Evolutionary conservation across 768 basidiomycete genomes (phyloP).

Genomic region (Gloeostereum incarnatum): DNA sequence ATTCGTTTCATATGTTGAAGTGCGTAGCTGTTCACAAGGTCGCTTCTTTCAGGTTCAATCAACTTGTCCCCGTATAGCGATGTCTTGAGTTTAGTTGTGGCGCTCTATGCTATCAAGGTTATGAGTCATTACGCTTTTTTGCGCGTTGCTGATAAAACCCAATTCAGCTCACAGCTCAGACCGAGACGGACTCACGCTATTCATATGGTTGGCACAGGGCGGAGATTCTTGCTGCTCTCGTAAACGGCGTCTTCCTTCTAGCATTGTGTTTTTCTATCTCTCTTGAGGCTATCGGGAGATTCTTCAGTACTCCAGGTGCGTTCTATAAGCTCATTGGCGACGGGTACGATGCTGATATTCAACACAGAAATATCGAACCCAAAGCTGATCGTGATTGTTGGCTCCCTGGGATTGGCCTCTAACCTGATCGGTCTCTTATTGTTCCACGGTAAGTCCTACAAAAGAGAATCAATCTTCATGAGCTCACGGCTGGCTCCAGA

Average conservation of each 20-base stretch:
- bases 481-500: conserved; percentile 26
- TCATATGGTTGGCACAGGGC: conserved; percentile 99
- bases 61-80: conserved; percentile 51
- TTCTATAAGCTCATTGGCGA: too few relatives aligned
- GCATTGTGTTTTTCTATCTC: conserved; percentile 96
- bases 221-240: conserved; percentile 87
- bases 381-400: conserved; percentile 82
- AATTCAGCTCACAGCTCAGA: conserved; percentile 53
- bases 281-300: conserved; percentile 85
- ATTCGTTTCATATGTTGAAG: conserved; percentile 99
- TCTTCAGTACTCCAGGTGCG: conserved; percentile 77
- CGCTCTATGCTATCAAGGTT: conserved; percentile 89
- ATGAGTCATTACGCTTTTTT: conserved; percentile 3
- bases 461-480: too few relatives aligned
- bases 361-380: conserved; percentile 83
- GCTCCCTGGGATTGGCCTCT: conserved; percentile 79
- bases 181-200: conserved; percentile 61
- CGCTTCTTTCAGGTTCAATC: not conserved
- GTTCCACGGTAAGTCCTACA: conserved; percentile 84
- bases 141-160: conserved; percentile 2
- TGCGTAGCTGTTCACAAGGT: conserved; percentile 29
- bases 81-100: conserved; percentile 91
- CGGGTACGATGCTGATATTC: too few relatives aligned
- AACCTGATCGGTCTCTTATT: conserved; percentile 91
- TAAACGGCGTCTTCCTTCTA: conserved; percentile 90